Evolutionary conservation across 768 basidiomycete genomes (phyloP).

Genomic region (Tylopilus balloui): DNA sequence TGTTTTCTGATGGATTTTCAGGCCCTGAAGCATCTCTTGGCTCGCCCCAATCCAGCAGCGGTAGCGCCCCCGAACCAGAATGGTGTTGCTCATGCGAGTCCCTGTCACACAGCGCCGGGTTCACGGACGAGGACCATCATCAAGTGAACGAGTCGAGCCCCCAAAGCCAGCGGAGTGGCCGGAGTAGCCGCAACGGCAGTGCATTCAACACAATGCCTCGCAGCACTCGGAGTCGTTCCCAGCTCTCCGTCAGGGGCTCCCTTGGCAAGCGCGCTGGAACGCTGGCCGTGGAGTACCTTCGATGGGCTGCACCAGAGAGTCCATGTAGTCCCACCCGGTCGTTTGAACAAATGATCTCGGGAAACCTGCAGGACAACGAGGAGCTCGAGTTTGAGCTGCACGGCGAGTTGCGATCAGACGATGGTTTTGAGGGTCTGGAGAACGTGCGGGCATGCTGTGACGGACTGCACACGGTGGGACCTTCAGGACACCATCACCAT

Average conservation of each 20-base stretch:
- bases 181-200: conserved; percentile 53
- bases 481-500: conserved; percentile 47
- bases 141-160: conserved; percentile 53
- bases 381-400: conserved; percentile 84
- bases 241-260: conserved; percentile 66
- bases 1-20: conserved; percentile 30
- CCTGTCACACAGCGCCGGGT: conserved; percentile 41
- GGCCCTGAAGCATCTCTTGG: conserved; percentile 89
- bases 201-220: conserved; percentile 74
- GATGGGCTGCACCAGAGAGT: conserved; percentile 71
- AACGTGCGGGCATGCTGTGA: conserved; percentile 93
- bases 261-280: conserved; percentile 85
- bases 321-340: conserved; percentile 74
- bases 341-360: conserved; percentile 48
- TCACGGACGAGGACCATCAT: conserved; percentile 52
- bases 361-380: conserved; percentile 43
- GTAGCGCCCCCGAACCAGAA: conserved; percentile 28
- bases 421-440: conserved; percentile 87
- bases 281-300: conserved; percentile 86
- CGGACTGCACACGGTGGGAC: conserved; percentile 81
- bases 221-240: conserved; percentile 74
- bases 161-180: conserved; percentile 66
- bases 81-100: conserved; percentile 43
- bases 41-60: conserved; percentile 51
- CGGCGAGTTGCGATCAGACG: conserved; percentile 65